Base-by-base conservation (phyloP, 345 rosid species). In the Populus alba region DNA sequence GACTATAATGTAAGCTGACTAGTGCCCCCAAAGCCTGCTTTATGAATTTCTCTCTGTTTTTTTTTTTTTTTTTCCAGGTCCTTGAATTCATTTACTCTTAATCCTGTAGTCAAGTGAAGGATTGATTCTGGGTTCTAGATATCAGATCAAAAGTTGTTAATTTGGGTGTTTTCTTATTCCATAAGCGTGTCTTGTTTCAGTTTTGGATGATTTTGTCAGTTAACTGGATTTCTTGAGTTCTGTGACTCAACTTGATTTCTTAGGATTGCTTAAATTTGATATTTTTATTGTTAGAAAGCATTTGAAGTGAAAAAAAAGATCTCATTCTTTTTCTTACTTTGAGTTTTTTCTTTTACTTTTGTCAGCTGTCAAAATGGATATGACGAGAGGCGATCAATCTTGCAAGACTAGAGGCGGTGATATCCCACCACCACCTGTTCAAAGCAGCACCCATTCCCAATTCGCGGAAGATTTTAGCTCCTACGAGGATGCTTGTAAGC, bases 401-500 rank as follows among this genome's bases (percentile, higher is more conserved):
- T 82, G 87, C 84, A 85, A 85, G 68, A 39, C 8, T n/a, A 83
- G 66, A 12, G 74, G 29, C 33, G 80, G 43, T 12, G 80, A 69
- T 43, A 73, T 78, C 8, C 80, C 90, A 0, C n/a, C 89, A 13
- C 82, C 88, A 38, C 55, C 79, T 7, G 11, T 5, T 79, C 83
- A 18, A 63, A 38, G 81, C 76, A 82, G 72, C 66, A 66, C 83
- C 13, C 79, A 85, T 86, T 75, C 89, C 63, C 81, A 74, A 39
- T 82, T 78, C 70, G 38, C 79, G 49, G 80, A 88, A 15, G 96
- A 88, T 70, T 85, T 93, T 75, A 90, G 79, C 67, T 90, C 92
- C 0, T 95, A 92, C 27, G 96, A 89, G 82, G 87, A 57, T 71
- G 98, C 98, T 66, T 93, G 97, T 83, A 81, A 71, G 75, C 81